These are phyloP conservation scores for Setaria italica DNA, from an alignment of 202 grass and related monocot species.

Conservation along the genomic window DNA sequence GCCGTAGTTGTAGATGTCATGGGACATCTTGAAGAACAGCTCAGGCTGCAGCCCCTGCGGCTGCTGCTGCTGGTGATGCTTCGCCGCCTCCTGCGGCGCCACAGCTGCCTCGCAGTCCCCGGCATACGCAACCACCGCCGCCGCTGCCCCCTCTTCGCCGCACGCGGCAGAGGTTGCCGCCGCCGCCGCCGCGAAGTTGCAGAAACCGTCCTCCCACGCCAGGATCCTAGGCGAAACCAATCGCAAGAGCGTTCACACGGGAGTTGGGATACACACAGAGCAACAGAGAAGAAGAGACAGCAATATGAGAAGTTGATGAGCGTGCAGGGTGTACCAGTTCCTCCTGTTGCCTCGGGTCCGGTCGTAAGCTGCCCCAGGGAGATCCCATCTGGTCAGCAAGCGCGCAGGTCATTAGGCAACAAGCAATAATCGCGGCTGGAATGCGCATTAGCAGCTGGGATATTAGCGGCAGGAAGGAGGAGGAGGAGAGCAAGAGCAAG, in stretches of 20 bases:
- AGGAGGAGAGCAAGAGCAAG: neutral
- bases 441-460: neutral
- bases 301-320: neutral
- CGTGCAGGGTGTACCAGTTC: slow-evolving; percentile 67
- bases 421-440: neutral
- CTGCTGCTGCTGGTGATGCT: neutral
- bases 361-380: slow-evolving; percentile 78
- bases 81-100: slow-evolving; percentile 39
- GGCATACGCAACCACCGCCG: slow-evolving; percentile 22
- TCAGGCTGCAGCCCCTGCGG: slow-evolving; percentile 75
- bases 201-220: slow-evolving; percentile 98
- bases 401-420: neutral
- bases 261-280: neutral
- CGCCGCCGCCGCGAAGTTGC: slow-evolving; percentile 87
- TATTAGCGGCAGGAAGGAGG: neutral
- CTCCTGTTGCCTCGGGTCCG: slow-evolving; percentile 93
- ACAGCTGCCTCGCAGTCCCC: slow-evolving; percentile 46
- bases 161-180: slow-evolving; percentile 29
- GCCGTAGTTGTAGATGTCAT: slow-evolving; percentile 99
- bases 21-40: slow-evolving; percentile 99
- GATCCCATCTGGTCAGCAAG: slow-evolving; percentile 82
- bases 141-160: slow-evolving; percentile 37
- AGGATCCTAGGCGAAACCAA: slow-evolving; percentile 62
- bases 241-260: neutral
- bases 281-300: neutral